phyloP scores from a whole-genome alignment of 1,284 basidiomycete genomes.

The Wallemia ichthyophaga region DNA sequence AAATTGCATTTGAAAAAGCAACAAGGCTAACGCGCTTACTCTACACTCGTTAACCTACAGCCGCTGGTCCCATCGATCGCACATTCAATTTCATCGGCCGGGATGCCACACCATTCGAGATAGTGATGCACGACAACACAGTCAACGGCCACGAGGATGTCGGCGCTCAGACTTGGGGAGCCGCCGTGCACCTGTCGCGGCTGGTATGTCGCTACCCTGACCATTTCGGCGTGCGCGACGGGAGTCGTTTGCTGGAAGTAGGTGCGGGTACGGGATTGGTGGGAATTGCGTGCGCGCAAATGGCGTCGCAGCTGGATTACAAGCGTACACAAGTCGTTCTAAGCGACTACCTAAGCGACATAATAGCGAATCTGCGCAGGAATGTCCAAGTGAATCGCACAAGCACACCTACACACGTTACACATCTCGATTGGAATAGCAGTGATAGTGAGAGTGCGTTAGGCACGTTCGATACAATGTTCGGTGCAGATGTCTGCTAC shows the following conservation, averaged over 20 bases:
- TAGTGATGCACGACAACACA: constrained; percentile 38
- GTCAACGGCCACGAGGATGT: constrained; percentile 40
- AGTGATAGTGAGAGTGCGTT: constrained; percentile 5
- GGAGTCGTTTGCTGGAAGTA: constrained; percentile 35
- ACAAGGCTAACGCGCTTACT: no score
- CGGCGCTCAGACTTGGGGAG: constrained; percentile 74
- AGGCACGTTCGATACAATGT: constrained; percentile 29
- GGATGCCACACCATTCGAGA: constrained; percentile 6
- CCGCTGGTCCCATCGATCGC: constrained; percentile 23
- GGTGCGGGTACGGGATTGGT: constrained; percentile 67
- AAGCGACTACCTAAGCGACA: constrained; percentile 46
- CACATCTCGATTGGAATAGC: constrained; percentile 5
- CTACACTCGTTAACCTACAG: constrained; percentile 14
- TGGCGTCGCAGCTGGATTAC: constrained; percentile 11
- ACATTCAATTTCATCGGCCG: constrained; percentile 22
- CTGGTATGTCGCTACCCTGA: constrained; percentile 32
- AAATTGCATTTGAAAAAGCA: no score
- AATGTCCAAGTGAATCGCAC: constrained; percentile 34
- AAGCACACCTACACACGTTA: neutral
- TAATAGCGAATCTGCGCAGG: constrained; percentile 35
- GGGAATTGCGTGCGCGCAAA: constrained; percentile 28
- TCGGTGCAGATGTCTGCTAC: constrained; percentile 28
- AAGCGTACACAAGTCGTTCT: constrained; percentile 23
- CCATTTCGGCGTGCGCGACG: constrained; percentile 23
- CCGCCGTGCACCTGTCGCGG: constrained; percentile 49